Evolutionary conservation across 1,284 basidiomycete genomes (phyloP).

Genomic region (Papiliotrema terrestris): DNA sequence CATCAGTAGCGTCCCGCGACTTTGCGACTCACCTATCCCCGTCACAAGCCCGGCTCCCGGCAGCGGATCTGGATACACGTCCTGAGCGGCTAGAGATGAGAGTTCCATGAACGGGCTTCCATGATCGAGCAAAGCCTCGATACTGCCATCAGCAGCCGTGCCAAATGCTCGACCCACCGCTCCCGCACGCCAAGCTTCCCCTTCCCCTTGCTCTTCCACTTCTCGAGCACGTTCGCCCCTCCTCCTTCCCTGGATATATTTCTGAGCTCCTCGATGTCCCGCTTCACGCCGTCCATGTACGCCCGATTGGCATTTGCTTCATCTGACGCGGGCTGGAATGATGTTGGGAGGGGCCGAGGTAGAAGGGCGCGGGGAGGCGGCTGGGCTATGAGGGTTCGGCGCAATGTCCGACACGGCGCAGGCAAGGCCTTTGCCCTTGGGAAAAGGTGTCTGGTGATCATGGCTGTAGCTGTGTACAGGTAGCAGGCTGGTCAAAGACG

Average conservation of each 20-base stretch:
- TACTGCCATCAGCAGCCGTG: slow-evolving; percentile 46
- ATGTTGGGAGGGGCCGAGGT: slow-evolving; percentile 32
- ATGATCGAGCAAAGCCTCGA: slow-evolving; percentile 71
- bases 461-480: neutral
- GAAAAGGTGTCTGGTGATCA: neutral
- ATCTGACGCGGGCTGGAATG: slow-evolving; percentile 16
- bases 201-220: slow-evolving; percentile 64
- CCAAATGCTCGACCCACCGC: slow-evolving; percentile 54
- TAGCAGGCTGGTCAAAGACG: neutral
- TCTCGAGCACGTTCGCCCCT: slow-evolving; percentile 62
- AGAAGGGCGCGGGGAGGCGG: slow-evolving; percentile 29
- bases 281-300: slow-evolving; percentile 26
- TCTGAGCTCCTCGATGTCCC: slow-evolving; percentile 48
- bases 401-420: neutral
- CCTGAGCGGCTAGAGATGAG: slow-evolving; percentile 78
- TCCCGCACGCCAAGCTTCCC: slow-evolving; percentile 85
- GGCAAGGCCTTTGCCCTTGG: too few species aligned
- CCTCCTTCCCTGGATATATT: slow-evolving; percentile 51
- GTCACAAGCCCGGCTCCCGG: slow-evolving; percentile 90
- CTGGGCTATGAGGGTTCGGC: slow-evolving; percentile 39
- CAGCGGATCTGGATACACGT: slow-evolving; percentile 76
- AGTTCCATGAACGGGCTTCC: slow-evolving; percentile 88
- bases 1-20: neutral
- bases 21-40: slow-evolving; percentile 63
- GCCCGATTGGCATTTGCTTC: slow-evolving; percentile 26